These are phyloP conservation scores for Coffea eugenioides DNA, from an alignment of 257 asterid species.

Conservation along the genomic window DNA sequence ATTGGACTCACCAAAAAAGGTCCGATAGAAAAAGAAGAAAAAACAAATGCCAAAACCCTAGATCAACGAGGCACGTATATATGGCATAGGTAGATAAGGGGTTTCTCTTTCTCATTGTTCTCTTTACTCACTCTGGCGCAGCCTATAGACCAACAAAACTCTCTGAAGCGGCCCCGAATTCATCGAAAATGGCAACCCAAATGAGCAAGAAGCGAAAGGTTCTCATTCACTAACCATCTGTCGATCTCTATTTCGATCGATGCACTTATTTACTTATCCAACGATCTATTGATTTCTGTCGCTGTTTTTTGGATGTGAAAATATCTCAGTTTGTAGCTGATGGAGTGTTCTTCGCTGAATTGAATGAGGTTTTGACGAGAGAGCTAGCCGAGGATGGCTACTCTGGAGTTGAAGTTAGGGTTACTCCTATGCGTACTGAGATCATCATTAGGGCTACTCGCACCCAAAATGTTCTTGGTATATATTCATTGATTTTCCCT, in stretches of 20 bases:
- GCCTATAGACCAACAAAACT: neutral
- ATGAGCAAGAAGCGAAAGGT: constrained; percentile 42
- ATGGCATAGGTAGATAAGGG: neutral
- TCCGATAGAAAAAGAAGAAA: too few relatives aligned
- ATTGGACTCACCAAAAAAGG: neutral
- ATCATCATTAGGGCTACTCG: constrained; percentile 80
- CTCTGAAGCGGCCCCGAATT: neutral
- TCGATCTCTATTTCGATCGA: too few relatives aligned
- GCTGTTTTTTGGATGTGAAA: neutral
- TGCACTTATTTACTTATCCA: neutral
- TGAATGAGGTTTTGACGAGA: constrained; percentile 64
- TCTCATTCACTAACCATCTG: neutral
- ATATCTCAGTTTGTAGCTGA: constrained; percentile 60
- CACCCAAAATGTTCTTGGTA: constrained; percentile 74
- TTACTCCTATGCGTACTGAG: constrained; percentile 80
- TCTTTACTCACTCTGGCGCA: neutral
- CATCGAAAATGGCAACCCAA: constrained; percentile 29
- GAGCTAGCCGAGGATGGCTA: constrained; percentile 75
- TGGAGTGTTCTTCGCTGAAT: constrained; percentile 67
- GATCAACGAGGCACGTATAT: neutral
- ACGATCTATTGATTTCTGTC: neutral
- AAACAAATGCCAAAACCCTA: constrained; percentile 9
- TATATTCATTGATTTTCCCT: neutral
- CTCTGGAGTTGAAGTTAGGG: constrained; percentile 79
- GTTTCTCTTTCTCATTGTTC: too few relatives aligned